Percentiles rank a stretch among this genome's conserved stretches.
Evolutionary conservation across 129 eudicot genomes (phyloP).

Genomic region (Helichrysum umbraculigerum): DNA sequence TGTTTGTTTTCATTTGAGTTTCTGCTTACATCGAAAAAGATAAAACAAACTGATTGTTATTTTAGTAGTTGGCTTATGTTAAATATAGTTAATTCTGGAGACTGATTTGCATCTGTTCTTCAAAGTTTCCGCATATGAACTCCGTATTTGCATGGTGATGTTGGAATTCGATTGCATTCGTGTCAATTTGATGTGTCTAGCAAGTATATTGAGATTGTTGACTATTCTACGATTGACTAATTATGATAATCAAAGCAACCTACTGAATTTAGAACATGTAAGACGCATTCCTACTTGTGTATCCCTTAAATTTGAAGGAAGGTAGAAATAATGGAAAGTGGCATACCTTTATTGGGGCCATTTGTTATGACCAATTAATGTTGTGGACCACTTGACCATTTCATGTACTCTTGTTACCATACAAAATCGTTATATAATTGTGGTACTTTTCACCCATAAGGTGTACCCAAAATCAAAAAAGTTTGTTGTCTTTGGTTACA

Average conservation of each 20-base stretch:
- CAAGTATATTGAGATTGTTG: neutral
- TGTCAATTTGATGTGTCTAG: neutral
- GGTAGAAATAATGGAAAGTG: slow-evolving; percentile 12
- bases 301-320: slow-evolving; percentile 24
- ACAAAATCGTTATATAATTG: slow-evolving; percentile 3
- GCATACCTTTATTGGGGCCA: slow-evolving; percentile 26
- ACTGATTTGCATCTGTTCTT: slow-evolving; percentile 1
- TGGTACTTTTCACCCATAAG: neutral
- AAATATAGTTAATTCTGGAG: neutral
- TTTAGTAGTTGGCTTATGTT: neutral
- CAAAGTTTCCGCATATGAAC: neutral
- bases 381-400: slow-evolving; percentile 27
- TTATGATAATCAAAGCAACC: neutral
- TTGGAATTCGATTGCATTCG: neutral
- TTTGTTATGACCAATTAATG: slow-evolving; percentile 24
- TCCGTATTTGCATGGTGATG: neutral
- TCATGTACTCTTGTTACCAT: slow-evolving; percentile 27
- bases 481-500: neutral
- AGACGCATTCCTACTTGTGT: slow-evolving; percentile 8
- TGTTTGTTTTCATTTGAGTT: slow-evolving; percentile 2
- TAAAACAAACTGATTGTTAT: neutral
- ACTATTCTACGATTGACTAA: no score
- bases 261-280: neutral
- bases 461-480: neutral
- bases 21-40: neutral